A percentile compares a stretch with the other conserved stretches of the same genome.
Conservation (phyloP, 495 filamentous ascomycete genomes). For the Massariosphaeria phaeospora region DNA sequence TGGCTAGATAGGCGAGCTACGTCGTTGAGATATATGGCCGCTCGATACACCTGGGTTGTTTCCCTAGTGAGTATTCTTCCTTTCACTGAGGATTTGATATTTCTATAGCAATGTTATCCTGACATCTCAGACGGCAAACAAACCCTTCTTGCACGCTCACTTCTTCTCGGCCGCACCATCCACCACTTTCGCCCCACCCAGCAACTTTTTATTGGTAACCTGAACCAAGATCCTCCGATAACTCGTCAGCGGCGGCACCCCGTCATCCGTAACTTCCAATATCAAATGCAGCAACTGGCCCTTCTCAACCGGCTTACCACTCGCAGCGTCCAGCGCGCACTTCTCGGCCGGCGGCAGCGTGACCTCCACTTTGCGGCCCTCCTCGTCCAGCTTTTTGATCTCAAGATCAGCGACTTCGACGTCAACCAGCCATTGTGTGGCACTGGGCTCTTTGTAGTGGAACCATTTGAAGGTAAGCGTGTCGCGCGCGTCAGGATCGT, state of each 20-base stretch:
- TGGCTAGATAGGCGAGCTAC: too few relatives aligned
- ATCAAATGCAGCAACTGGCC: constrained; percentile 43
- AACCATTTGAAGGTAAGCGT: constrained; percentile 46
- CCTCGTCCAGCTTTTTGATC: constrained; percentile 34
- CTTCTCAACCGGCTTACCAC: constrained; percentile 27
- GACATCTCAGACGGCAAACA: too few relatives aligned
- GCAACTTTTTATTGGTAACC: constrained; percentile 31
- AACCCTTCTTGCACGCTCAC: too few relatives aligned
- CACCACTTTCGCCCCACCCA: constrained; percentile 8
- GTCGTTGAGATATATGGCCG: too few relatives aligned
- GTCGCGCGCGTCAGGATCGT: constrained; percentile 43
- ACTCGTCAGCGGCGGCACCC: constrained; percentile 38
- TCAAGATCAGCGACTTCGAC: constrained; percentile 41
- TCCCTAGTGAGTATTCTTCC: too few relatives aligned
- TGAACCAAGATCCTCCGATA: constrained; percentile 46
- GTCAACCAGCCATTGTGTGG: constrained; percentile 43
- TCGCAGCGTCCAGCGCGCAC: constrained; percentile 38
- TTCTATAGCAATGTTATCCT: too few relatives aligned
- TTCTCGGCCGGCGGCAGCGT: constrained; percentile 39
- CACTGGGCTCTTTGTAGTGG: constrained; percentile 46
- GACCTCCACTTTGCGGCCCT: constrained; percentile 36
- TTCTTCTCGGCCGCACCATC: too few relatives aligned
- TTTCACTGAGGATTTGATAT: too few relatives aligned
- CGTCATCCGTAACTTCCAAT: constrained; percentile 43
- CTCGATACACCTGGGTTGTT: too few relatives aligned